Base-by-base conservation (phyloP, 345 rosid species). In the Eucalyptus urophylla region DNA sequence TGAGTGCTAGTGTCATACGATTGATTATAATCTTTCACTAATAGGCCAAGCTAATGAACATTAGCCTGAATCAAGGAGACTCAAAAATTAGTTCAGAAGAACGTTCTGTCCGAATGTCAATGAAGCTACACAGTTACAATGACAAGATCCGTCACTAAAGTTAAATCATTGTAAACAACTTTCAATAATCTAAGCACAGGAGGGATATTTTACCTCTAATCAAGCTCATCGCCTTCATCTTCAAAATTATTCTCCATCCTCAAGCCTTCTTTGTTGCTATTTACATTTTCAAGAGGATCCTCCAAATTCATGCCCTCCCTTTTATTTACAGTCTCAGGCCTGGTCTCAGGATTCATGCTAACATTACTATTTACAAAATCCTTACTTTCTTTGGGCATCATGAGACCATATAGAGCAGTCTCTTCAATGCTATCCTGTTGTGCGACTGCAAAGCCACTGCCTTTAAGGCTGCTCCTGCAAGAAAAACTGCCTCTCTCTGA, bases 261-360 rank as follows among this genome's bases (percentile, higher is more conserved):
- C 90, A 65, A 92, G 92, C 92, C 91, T 90, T 92, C 92, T 51
- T 90, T 90, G 89, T 92, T 89, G 45, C 85, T 94, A 93, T 96
- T 91, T 95, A 96, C 96, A 95, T 91, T 88, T 93, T 90, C 92
- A 90, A 91, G 94, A 86, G 92, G 94, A 88, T 89, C 95, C 92
- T 94, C 96, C 90, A 88, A 89, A 56, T 89, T 90, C 87, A 65
- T 92, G 93, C 93, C 93, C 89, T 93, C 95, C 88, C 89, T 93
- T 91, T 91, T 92, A 94, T 94, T 94, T 94, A 94, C 97, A 95
- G 76, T 90, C 91, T 92, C 94, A 69, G 90, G 91, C 92, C 53
- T 88, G 56, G 89, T 88, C 65, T 89, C 80, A 85, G 88, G 58
- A 91, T 89, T 87, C 85, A 89, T 90, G 91, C 89, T 88, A 89